Base-by-base conservation (phyloP, 2,329 filamentous ascomycete species). In the Alternaria panax region DNA sequence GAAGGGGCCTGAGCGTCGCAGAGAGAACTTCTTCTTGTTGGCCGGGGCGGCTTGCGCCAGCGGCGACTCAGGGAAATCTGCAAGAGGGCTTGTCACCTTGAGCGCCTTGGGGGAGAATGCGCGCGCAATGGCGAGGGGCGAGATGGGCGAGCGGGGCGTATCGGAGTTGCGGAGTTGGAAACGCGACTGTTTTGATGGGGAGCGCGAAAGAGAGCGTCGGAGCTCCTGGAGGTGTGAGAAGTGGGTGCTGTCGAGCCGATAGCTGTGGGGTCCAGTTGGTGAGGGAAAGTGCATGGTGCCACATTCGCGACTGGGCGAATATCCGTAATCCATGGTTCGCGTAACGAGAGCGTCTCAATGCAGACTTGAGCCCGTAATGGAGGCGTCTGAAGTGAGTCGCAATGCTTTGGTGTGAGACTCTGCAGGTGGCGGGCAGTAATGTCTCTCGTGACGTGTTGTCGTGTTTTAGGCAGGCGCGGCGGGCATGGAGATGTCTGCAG, bases 221-320 rank as follows among this genome's bases (percentile, higher is more conserved):
- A 97, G 84, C 71, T 92, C 91, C 74, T 92, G 87, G 64, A 97
- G 91, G 59, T 91, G 90, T 51, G 91, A 88, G 62, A 91, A 90
- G 60, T 75, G 70, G 59, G 69, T 64, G 65, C 92, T 88, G 81
- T 96, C 92, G 71, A 94, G 90, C 79, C 91, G 90, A 77, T 92
- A 91, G 62, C 88, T 87, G 72, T 92, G 89, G 47, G 73, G 67
- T 62, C 77, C 75, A 12, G 91, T 94, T 59, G 94, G 93, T 63
- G 93, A 97, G 65, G 92, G 89, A 70, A 97, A 84, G 73, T 95
- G 92, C 71, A 96, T 84, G 59, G 92, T 94, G 73, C 92, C 92
- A 75, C 91, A 90, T 59, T 82, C 81, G 68, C 82, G 81, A 67
- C 80, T 80, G 53, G 82, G 82, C 53, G 82, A 84, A 69, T 81